Base-by-base conservation (phyloP, 148 eudicot species). In the Chenopodium quinoa region DNA sequence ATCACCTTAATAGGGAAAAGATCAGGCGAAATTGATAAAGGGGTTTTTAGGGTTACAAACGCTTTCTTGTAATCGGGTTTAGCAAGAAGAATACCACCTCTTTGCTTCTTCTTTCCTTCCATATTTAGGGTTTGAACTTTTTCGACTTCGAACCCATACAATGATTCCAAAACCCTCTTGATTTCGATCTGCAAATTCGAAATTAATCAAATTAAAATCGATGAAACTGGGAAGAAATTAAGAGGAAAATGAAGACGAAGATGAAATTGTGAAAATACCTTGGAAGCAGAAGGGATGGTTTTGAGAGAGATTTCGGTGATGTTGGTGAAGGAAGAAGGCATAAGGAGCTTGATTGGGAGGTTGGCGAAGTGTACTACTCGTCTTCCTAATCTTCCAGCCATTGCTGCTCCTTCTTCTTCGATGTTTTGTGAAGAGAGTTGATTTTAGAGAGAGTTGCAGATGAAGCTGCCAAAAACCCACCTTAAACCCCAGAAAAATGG, bases 51-150 rank as follows among this genome's bases (percentile, higher is more conserved):
- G 2, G 97, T 93, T 13, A 93, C 93, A 60, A 90, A 94, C 2
- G 98, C 98, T 78, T 94, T 94, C 85, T 94, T 94, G 72, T 95
- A 95, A 62, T 95, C 92, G 0, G 97, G 94, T 74, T 91, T 93
- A 4, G 95, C 95, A 2, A 93, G 76, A 80, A 95, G 75, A n/a
- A 93, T 50, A 10, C 96, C 96, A 1, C 98, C 98, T 47, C 94
- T 83, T 83, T 93, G 90, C 89, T 90, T 93, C 93, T 90, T 95
- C 92, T 95, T 95, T 8, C 98, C 98, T 4, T 93, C 97, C 98
- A 89, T 95, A 81, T 93, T 93, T 44, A 95, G 90, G 76, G 97
- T 95, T 71, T 80, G 83, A 5, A 95, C 98, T 75, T 91, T 92
- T 29, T 90, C 91, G 63, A 93, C 97, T 82, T 93, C 94, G 83